Percentiles rank a stretch among this genome's conserved stretches.
These are phyloP conservation scores for Lasiodiplodia sp. DNA, from an alignment of 2,329 filamentous ascomycete species.

Conservation along the genomic window DNA sequence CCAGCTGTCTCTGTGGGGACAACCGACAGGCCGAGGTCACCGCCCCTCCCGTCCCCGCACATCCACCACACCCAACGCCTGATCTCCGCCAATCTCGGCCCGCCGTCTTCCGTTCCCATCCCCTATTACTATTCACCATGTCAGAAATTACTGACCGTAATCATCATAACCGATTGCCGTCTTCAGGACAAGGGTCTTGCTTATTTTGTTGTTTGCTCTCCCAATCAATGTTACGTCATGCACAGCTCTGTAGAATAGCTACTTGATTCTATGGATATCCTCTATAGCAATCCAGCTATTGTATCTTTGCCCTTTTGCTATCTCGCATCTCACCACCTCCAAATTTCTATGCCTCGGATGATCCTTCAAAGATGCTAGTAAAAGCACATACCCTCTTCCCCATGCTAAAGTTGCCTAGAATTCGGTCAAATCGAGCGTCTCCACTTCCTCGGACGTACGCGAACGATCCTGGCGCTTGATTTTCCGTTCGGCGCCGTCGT, in stretches of 20 bases:
- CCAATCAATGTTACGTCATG: not conserved
- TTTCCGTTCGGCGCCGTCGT: not conserved
- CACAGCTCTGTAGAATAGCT: not conserved
- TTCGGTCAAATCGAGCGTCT: slow-evolving; percentile 1
- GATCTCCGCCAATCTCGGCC: slow-evolving; percentile 4
- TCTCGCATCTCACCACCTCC: too few relatives aligned
- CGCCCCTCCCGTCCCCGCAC: slow-evolving; percentile 13
- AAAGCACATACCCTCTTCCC: not conserved
- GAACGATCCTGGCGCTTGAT: not conserved
- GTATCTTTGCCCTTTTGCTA: too few relatives aligned
- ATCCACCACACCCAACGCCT: not conserved
- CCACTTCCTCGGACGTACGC: not conserved
- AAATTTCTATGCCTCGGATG: too few relatives aligned
- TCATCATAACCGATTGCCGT: not conserved
- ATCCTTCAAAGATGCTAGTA: not conserved
- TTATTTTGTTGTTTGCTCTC: not conserved
- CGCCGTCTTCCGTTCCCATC: not conserved
- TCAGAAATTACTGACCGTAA: not conserved
- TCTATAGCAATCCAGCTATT: not conserved
- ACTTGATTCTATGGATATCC: not conserved
- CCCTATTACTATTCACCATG: not conserved
- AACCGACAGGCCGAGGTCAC: slow-evolving; percentile 23
- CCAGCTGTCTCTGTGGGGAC: slow-evolving; percentile 8
- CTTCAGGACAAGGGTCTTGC: not conserved
- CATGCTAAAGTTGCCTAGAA: not conserved